Percentiles rank a stretch among this genome's conserved stretches.
Evolutionary conservation across 805 yeast species (phyloP).

Genomic region (Clavispora phyllophila): DNA sequence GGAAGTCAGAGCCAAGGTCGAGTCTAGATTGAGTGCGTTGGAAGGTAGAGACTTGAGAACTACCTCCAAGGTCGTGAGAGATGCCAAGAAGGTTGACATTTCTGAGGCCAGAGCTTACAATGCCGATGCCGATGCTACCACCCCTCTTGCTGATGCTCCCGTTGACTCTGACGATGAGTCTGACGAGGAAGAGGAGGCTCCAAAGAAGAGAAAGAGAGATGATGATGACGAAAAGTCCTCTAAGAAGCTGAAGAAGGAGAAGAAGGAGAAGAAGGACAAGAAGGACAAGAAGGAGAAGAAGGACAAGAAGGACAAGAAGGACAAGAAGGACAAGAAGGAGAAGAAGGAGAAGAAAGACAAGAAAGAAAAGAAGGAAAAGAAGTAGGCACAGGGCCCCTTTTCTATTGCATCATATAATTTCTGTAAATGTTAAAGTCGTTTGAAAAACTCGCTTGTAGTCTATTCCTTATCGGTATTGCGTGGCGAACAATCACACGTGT

Average conservation of each 20-base stretch:
- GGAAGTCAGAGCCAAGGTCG: constrained; percentile 88
- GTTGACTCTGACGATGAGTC: constrained; percentile 19
- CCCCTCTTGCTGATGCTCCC: constrained; percentile 38
- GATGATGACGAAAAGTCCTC: constrained; percentile 14
- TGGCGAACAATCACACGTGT: no score
- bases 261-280: constrained; percentile 26
- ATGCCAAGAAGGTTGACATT: constrained; percentile 81
- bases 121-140: constrained; percentile 77
- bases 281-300: constrained; percentile 29
- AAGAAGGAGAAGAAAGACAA: constrained; percentile 32
- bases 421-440: constrained; percentile 3
- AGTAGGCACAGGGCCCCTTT: constrained; percentile 12
- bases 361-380: constrained; percentile 28
- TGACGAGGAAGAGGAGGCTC: constrained; percentile 10
- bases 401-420: constrained; percentile 14
- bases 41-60: constrained; percentile 97
- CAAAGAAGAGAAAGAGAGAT: constrained; percentile 17
- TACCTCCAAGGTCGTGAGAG: constrained; percentile 74
- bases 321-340: constrained; percentile 46
- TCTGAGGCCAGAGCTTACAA: constrained; percentile 85
- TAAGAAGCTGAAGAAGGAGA: constrained; percentile 14
- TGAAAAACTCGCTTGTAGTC: not conserved
- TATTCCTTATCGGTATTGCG: no score
- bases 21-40: constrained; percentile 85
- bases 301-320: constrained; percentile 50